Base-by-base conservation (phyloP, 331 rosid species). In the Ulmus americana region DNA sequence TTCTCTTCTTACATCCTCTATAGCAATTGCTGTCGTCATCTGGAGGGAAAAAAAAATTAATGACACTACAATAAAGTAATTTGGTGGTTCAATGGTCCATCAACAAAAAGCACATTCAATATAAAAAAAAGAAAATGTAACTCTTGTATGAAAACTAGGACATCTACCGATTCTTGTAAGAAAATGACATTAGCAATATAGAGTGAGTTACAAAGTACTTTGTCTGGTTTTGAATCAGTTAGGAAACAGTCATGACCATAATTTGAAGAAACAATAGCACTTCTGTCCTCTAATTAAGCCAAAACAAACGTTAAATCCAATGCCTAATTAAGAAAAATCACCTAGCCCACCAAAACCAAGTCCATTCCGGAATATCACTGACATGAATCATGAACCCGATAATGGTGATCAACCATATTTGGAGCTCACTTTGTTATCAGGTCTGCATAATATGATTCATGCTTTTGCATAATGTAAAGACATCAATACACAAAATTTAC, bases 1-100 rank as follows among this genome's bases (percentile, higher is more conserved):
- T 79, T 90, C 96, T 70, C 96, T 86, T 69, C 87, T 76, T 15
- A 90, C 91, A 73, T 90, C 96, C 66, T 90, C 95, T 14, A 90
- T 73, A 1, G 95, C 86, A 79, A 90, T 86, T 18, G 90, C 81
- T 44, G 96, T 90, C 14, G 91, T 81, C 96, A 90, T 84, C 96
- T 90, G 86, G 78, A 74, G 86, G 78, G 72, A 77, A 66, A 70
- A 52, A 72, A 79, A 63, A 47, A 51, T 49, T 45, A 60, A 74
- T 81, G 20, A 76, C 83, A 66, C 63, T 14, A 48, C 72, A 65
- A 56, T 58, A 67, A 45, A 22, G 52, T 44, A 52, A 58, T 49
- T 28, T 20, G 63, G 41, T 57, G 35, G 43, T 53, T 72, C 22
- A n/a, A 49, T 42, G 61, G 65, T 39, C 61, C 75, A 60, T 49